Evolutionary conservation across 139 green algal species (phyloP), one percentile per base, ranked within the genome.

Genomic region (Eudorina sp.): DNA sequence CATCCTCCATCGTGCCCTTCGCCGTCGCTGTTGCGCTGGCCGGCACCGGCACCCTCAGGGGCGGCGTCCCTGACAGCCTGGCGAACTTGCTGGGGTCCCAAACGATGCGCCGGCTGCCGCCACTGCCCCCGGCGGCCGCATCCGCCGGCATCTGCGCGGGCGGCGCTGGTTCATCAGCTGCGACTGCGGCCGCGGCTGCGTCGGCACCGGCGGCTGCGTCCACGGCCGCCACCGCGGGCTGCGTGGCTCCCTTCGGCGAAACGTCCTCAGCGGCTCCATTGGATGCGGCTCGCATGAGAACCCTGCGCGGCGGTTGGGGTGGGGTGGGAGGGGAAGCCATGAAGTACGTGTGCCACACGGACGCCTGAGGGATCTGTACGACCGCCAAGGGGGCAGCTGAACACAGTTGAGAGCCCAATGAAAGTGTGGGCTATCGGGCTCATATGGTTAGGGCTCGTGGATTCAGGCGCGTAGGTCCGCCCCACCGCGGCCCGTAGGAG

Each of bases 61-160:
- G 16, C 16, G 51, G 16, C 16, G 51, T 16, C 51, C 13, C 66
- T 27, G 66, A 14, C 66, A 29, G 43, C 41, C 58, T 80, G 23
- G 16, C n/a, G 21, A 82, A 46, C 74, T 55, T 83, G 0, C 16
- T 14, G 27, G 79, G 79, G 41, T 86, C n/a, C 79, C 79, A 86
- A 27, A 86, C 55, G 4, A 86, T 86, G n/a, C 55, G 79, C 79
- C 79, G 31, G 27, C 60, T 13, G 48, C 13, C 69, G 48, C 70
- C 41, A 41, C 70, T 53, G 41, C 23, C 36, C 21, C 5, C 45
- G 5, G 38, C 38, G 19, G 18, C 27, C 46, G 74, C 46, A 9
- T 29, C 29, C 0, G 45, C 74, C 1, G n/a, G 21, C n/a, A 31
- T 29, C 62, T 31, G 62, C 23, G 31, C 62, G 62, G 21, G 3